Conservation (phyloP, 1,284 basidiomycete species). For the Sporisorium graminicola region DNA sequence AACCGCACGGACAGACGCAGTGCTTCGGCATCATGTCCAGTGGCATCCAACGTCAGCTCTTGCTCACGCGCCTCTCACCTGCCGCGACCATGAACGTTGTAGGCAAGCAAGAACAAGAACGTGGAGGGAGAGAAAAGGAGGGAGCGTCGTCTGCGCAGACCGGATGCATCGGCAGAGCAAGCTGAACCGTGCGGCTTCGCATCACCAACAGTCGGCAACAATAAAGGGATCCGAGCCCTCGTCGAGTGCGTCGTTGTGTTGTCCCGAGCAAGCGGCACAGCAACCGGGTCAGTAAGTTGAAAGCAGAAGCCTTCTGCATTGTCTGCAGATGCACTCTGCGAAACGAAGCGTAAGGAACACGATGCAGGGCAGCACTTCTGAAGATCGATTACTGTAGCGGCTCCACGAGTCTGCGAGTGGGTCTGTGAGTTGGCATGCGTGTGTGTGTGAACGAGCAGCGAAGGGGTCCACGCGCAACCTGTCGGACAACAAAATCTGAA, state of each 20-base stretch:
- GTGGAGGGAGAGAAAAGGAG: not conserved
- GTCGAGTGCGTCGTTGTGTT: not conserved
- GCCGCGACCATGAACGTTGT: too few relatives aligned
- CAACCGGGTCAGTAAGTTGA: not conserved
- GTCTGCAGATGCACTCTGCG: too few relatives aligned
- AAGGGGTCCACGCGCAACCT: slow-evolving; percentile 2
- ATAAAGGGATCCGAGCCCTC: not conserved
- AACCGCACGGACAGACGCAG: too few relatives aligned
- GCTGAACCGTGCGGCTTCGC: not conserved
- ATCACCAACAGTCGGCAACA: not conserved
- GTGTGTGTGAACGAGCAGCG: too few relatives aligned
- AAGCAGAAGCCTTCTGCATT: too few relatives aligned
- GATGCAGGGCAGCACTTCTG: too few relatives aligned
- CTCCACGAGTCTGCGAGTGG: not conserved
- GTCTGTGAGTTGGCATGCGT: not conserved
- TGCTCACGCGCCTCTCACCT: too few relatives aligned
- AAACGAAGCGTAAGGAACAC: not conserved
- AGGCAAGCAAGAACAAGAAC: too few relatives aligned
- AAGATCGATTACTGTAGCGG: too few relatives aligned
- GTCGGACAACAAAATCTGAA: not conserved
- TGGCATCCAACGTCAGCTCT: too few relatives aligned
- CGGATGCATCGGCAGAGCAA: not conserved
- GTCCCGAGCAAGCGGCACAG: not conserved
- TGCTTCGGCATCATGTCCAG: too few relatives aligned
- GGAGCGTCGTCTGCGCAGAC: not conserved